A percentile compares a stretch with the other conserved stretches of the same genome.
These are phyloP conservation scores for Penicillium arizonense DNA, from an alignment of 495 filamentous ascomycete genomes.

Conservation along the genomic window DNA sequence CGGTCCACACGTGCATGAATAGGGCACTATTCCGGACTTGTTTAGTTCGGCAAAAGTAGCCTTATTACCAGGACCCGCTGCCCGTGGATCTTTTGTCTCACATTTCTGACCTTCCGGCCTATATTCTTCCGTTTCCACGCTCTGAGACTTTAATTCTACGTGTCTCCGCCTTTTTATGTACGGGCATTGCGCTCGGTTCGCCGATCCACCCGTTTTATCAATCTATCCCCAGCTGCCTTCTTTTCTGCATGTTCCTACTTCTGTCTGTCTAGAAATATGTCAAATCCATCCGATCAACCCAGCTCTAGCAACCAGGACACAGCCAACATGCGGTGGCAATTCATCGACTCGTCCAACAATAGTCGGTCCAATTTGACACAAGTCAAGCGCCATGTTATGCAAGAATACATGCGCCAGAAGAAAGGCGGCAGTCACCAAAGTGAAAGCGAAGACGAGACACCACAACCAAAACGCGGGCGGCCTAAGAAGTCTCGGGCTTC, in stretches of 20 bases:
- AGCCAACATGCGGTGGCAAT: conserved; percentile 35
- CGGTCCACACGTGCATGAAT: neutral
- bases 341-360: conserved; percentile 42
- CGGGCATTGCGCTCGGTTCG: too few relatives aligned
- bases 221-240: neutral
- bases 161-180: too few relatives aligned
- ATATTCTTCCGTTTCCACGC: too few relatives aligned
- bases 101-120: too few relatives aligned
- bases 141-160: too few relatives aligned
- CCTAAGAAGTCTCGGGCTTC: conserved; percentile 15
- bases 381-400: conserved; percentile 49
- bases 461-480: conserved; percentile 17
- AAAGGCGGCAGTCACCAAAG: conserved; percentile 22
- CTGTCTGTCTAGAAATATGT: conserved; percentile 11
- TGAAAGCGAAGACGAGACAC: conserved; percentile 18
- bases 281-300: conserved; percentile 1
- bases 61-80: too few relatives aligned
- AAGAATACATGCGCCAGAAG: conserved; percentile 47
- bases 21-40: neutral
- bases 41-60: conserved; percentile 1
- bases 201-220: too few relatives aligned
- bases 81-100: too few relatives aligned
- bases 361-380: conserved; percentile 40
- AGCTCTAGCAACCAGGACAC: conserved; percentile 3
- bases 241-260: neutral